phyloP scores from a whole-genome alignment of 805 yeast genomes.

The Starmerella apicola region DNA sequence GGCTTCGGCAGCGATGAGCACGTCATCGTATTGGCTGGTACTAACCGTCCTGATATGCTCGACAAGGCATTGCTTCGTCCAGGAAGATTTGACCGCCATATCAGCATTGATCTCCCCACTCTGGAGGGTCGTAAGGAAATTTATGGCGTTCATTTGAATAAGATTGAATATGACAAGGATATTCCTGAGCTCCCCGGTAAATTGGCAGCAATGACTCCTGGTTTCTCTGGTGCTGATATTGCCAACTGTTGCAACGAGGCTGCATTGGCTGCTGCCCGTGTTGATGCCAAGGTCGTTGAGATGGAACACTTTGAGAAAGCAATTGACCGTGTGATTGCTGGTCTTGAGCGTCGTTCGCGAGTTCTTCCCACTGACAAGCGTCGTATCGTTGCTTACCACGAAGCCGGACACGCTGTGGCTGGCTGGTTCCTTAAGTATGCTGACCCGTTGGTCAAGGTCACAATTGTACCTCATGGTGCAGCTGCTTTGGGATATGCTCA shows the following conservation, averaged over 20 bases:
- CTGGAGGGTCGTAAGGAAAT: constrained; percentile 90
- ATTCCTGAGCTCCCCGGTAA: constrained; percentile 61
- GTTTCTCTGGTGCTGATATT: constrained; percentile 96
- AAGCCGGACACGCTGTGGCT: constrained; percentile 97
- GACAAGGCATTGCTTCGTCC: constrained; percentile 93
- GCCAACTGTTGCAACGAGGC: constrained; percentile 97
- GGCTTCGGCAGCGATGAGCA: constrained; percentile 87
- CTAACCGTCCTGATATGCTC: constrained; percentile 86
- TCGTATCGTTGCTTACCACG: constrained; percentile 88
- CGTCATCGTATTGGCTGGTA: constrained; percentile 94
- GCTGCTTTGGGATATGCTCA: constrained; percentile 96
- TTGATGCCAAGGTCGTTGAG: constrained; percentile 54
- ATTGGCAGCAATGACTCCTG: constrained; percentile 92
- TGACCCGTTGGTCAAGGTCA: constrained; percentile 88
- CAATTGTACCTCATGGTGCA: constrained; percentile 87
- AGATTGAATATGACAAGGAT: constrained; percentile 49
- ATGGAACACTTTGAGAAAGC: constrained; percentile 85
- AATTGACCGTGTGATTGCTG: constrained; percentile 93
- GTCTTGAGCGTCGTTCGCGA: constrained; percentile 80
- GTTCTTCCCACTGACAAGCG: constrained; percentile 78
- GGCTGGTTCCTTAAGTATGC: constrained; percentile 92
- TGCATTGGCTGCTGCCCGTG: constrained; percentile 91
- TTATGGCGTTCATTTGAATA: constrained; percentile 70
- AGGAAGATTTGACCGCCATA: constrained; percentile 93
- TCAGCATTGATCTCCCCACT: constrained; percentile 84